Conservation (phyloP, 106 monocot genomes). For the Apostasia ramifera region DNA sequence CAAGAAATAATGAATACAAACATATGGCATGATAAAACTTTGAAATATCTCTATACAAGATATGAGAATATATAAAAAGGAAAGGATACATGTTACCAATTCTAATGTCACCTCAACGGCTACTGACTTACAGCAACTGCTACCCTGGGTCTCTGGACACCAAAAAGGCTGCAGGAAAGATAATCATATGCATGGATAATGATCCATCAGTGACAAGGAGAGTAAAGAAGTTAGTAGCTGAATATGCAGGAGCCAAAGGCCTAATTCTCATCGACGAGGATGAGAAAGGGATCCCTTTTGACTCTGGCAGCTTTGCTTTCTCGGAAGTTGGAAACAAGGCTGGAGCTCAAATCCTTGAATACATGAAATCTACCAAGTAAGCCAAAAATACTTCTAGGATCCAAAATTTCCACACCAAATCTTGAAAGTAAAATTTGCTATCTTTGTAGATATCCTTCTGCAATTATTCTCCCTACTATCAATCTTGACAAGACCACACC, state of each 20-base stretch:
- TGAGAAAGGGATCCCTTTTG: slow-evolving; percentile 62
- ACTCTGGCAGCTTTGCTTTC: slow-evolving; percentile 79
- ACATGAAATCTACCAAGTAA: slow-evolving; percentile 90
- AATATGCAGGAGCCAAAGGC: slow-evolving; percentile 61
- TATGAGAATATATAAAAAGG: no score
- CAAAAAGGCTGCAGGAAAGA: slow-evolving; percentile 60
- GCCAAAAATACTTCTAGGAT: background rate
- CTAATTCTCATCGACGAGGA: slow-evolving; percentile 68
- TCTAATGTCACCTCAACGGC: background rate
- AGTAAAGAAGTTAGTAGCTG: slow-evolving; percentile 81
- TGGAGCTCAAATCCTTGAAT: slow-evolving; percentile 58
- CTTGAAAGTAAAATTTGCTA: background rate
- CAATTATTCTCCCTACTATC: slow-evolving; percentile 55
- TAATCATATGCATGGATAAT: slow-evolving; percentile 65
- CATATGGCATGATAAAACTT: no score
- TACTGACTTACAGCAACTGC: slow-evolving; percentile 58
- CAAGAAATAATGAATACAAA: no score
- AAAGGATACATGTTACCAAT: no score
- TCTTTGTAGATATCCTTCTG: slow-evolving; percentile 42
- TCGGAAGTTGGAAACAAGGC: slow-evolving; percentile 53
- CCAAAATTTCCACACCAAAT: background rate
- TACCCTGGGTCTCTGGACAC: slow-evolving; percentile 87
- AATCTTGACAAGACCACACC: slow-evolving; percentile 42
- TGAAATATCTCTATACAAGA: no score
- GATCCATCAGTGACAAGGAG: slow-evolving; percentile 62